Evolutionary conservation across 106 monocot genomes (phyloP), one percentile per base, ranked within the genome.

Genomic region (Platanthera zijinensis): DNA sequence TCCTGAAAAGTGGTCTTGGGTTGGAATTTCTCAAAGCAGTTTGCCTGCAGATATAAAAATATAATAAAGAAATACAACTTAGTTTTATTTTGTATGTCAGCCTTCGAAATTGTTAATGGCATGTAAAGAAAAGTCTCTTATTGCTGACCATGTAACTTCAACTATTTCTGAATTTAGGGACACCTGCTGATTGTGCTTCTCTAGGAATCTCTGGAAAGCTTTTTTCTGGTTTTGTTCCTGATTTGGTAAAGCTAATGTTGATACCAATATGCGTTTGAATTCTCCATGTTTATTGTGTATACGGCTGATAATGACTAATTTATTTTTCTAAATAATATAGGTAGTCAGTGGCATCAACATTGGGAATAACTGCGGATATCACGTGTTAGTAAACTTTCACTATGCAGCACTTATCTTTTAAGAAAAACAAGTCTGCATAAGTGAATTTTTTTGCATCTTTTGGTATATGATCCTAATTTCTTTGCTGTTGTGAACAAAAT

Each of bases 281-380:
- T 59, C 46, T 13, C 10, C 7, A 49, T 70, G 28, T 54, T 46
- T 21, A 30, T 48, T 71, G 10, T 25, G 39, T 39, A 39, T 39
- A 28, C 46, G 48, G 15, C 39, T 72, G 11, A 48, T 66, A 51
- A 51, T 70, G 71, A 74, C 74, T 75, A 57, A 71, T 51, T 74
- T 78, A 10, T n/a, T 83, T 14, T 57, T 57, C 53, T 75, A 77
- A 64, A 53, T 88, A 21, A 71, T 77, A 74, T 90, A 93, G 96
- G 96, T 93, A 22, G 72, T 96, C 69, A 96, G 96, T 75, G 96
- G 96, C 59, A 89, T 96, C 78, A 96, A 96, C 76, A 48, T 89
- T 54, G 93, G 96, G 54, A 87, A 84, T 83, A 96, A 96, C 74
- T 96, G 89, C 74, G 96, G 96, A 63, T 93, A 93, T 78, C 93